phyloP scores from a whole-genome alignment of 1,139 yeast species.

The Candida dubliniensis region DNA sequence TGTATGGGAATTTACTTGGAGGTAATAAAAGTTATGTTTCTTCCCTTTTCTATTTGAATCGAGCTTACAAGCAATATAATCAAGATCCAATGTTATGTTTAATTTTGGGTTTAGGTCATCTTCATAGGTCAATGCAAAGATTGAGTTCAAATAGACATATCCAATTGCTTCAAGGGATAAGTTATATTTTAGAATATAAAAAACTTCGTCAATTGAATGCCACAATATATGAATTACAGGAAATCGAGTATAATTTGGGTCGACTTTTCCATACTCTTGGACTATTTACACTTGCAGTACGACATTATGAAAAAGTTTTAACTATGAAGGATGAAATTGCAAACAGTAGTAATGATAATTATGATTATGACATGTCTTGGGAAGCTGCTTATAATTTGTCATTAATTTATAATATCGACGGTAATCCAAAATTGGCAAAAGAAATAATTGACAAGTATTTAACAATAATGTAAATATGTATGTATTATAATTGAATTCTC shows the following conservation, averaged over 20 bases:
- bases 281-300: slow-evolving; percentile 66
- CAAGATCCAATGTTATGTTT: slow-evolving; percentile 79
- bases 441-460: slow-evolving; percentile 64
- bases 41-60: slow-evolving; percentile 65
- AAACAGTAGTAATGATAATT: slow-evolving; percentile 23
- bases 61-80: slow-evolving; percentile 61
- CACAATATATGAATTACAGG: slow-evolving; percentile 61
- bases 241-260: slow-evolving; percentile 80
- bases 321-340: slow-evolving; percentile 25
- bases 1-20: slow-evolving; percentile 78
- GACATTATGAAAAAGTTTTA: slow-evolving; percentile 70
- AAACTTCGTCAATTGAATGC: slow-evolving; percentile 40
- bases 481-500: neutral
- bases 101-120: slow-evolving; percentile 73
- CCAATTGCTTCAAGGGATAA: slow-evolving; percentile 83
- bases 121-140: slow-evolving; percentile 93
- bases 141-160: slow-evolving; percentile 81
- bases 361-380: slow-evolving; percentile 54
- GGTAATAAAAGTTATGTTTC: slow-evolving; percentile 84
- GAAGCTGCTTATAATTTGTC: slow-evolving; percentile 88
- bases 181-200: slow-evolving; percentile 71
- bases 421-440: slow-evolving; percentile 66
- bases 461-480: slow-evolving; percentile 23
- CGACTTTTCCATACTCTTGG: slow-evolving; percentile 84
- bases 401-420: slow-evolving; percentile 72